These are phyloP conservation scores for Sporothrix pallida DNA, from an alignment of 2,329 filamentous ascomycete species.

Conservation along the genomic window DNA sequence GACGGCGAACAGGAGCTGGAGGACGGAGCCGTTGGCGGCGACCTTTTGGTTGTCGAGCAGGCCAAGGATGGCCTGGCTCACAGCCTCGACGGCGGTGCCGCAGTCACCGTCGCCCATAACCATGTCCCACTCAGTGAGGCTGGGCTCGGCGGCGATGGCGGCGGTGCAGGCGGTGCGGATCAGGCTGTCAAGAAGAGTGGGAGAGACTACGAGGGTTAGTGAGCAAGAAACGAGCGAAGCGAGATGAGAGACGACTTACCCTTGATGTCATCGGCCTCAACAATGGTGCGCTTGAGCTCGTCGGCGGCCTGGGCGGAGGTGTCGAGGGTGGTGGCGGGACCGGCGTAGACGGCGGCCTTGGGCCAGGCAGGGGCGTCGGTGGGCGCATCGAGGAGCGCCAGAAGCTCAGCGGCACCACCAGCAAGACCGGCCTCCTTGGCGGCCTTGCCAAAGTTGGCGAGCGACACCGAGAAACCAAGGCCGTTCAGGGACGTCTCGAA, in stretches of 20 bases:
- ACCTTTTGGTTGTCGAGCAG: background rate
- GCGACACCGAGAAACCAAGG: slow-evolving; percentile 70
- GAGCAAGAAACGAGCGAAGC: slow-evolving; percentile 13
- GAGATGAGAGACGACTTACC: background rate
- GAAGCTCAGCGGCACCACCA: slow-evolving; percentile 60
- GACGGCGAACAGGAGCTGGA: slow-evolving; percentile 51
- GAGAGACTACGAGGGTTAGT: background rate
- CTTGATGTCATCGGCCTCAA: background rate
- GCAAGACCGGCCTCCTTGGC: slow-evolving; percentile 47
- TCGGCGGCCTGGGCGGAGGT: slow-evolving; percentile 33
- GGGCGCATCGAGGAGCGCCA: slow-evolving; percentile 65
- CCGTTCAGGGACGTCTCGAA: slow-evolving; percentile 76
- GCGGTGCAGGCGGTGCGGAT: slow-evolving; percentile 60
- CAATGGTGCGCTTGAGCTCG: background rate
- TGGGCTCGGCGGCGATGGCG: slow-evolving; percentile 63
- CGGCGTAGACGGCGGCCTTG: slow-evolving; percentile 1
- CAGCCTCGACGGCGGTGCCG: slow-evolving; percentile 64
- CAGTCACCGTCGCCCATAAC: slow-evolving; percentile 71
- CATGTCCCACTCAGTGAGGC: slow-evolving; percentile 67
- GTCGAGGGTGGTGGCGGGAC: slow-evolving; percentile 63
- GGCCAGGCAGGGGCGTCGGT: background rate
- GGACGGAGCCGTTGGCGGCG: background rate
- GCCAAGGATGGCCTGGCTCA: slow-evolving; percentile 47
- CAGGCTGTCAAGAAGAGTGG: slow-evolving; percentile 58
- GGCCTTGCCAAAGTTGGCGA: slow-evolving; percentile 63